These are phyloP conservation scores for Balansia obtecta DNA, from an alignment of 2,329 filamentous ascomycete species.

Conservation along the genomic window DNA sequence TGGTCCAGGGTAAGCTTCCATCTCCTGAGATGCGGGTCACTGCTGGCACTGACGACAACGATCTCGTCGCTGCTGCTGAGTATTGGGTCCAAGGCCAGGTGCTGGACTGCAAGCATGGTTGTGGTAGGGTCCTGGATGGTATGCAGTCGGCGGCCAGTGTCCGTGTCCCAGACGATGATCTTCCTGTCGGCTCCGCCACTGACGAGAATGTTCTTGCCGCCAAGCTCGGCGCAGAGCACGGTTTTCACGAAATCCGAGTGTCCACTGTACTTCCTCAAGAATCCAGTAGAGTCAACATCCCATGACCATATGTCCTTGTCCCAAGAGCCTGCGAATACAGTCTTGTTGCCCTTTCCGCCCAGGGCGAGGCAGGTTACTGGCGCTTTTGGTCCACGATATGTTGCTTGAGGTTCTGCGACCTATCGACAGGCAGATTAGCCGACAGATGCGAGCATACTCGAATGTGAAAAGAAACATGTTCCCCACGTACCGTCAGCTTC, in stretches of 20 bases:
- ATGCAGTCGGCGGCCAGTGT: conserved; percentile 55
- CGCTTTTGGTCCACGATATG: conserved; percentile 63
- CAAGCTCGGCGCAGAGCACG: conserved; percentile 49
- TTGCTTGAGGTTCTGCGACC: conserved; percentile 20
- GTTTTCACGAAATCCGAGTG: conserved; percentile 90
- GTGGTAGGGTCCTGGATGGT: conserved; percentile 62
- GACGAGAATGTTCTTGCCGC: conserved; percentile 51
- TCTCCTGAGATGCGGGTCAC: conserved; percentile 64
- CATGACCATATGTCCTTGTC: conserved; percentile 88
- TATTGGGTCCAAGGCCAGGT: conserved; percentile 62
- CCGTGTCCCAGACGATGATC: conserved; percentile 72
- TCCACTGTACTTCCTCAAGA: conserved; percentile 52
- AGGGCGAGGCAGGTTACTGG: conserved; percentile 70
- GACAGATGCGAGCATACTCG: no score
- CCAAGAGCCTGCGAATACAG: conserved; percentile 82
- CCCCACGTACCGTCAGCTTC: conserved; percentile 6
- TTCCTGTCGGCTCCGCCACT: conserved; percentile 69
- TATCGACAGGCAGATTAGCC: conserved; percentile 7
- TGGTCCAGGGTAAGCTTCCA: conserved; percentile 51
- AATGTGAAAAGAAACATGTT: not conserved
- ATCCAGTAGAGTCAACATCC: conserved; percentile 46
- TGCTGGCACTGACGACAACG: conserved; percentile 66
- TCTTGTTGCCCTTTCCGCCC: conserved; percentile 40
- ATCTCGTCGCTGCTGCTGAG: conserved; percentile 36
- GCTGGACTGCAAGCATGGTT: conserved; percentile 66